Evolutionary conservation across 2,329 filamentous ascomycete genomes (phyloP).

Genomic region (Trichoderma koningiopsis): DNA sequence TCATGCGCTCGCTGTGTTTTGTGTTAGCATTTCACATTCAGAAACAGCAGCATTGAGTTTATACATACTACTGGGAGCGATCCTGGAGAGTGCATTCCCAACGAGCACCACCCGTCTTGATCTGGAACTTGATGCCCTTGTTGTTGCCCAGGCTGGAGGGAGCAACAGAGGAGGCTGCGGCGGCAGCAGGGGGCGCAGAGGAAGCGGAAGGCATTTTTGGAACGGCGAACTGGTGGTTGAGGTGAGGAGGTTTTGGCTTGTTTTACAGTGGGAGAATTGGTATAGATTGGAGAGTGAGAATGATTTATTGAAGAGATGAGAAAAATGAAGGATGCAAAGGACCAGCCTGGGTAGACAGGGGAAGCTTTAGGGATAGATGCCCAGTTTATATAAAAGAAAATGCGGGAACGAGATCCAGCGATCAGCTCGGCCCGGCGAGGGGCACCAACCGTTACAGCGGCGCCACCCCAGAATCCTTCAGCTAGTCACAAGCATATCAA

Average conservation of each 20-base stretch:
- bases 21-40: constrained; percentile 20
- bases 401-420: constrained; percentile 18
- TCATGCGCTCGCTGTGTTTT: constrained; percentile 43
- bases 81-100: constrained; percentile 49
- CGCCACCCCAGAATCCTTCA: not conserved
- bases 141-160: constrained; percentile 40
- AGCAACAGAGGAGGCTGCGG: constrained; percentile 23
- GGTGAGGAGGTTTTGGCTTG: not conserved
- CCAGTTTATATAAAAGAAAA: not conserved
- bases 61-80: constrained; percentile 47
- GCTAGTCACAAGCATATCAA: not conserved
- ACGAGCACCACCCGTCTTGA: constrained; percentile 46
- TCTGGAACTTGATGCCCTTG: constrained; percentile 49
- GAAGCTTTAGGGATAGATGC: constrained; percentile 9
- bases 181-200: constrained; percentile 26
- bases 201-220: constrained; percentile 30
- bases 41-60: not conserved
- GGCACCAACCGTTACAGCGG: not conserved
- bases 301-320: not conserved
- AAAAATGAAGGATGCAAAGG: not conserved
- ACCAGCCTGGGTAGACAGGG: not conserved
- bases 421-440: constrained; percentile 8
- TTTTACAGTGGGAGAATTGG: not conserved
- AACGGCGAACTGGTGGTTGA: not conserved
- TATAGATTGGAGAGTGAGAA: not conserved